Evolutionary conservation across 805 yeast genomes (phyloP).

Genomic region (Ogataea populi-albae): DNA sequence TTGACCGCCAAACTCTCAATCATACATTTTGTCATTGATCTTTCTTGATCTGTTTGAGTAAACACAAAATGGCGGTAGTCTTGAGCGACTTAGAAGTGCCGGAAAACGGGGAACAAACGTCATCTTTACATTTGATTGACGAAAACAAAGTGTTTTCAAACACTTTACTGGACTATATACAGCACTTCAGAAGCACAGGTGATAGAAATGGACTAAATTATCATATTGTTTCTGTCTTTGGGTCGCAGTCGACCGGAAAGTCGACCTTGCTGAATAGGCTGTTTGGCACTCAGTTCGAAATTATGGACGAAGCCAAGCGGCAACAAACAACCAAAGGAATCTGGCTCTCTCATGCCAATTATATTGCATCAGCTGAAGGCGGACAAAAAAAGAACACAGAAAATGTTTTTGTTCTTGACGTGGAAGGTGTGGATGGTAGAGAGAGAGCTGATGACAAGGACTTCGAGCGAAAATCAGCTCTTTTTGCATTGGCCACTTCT

Average conservation of each 20-base stretch:
- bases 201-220: conserved; percentile 62
- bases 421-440: conserved; percentile 98
- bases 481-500: conserved; percentile 89
- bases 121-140: conserved; percentile 60
- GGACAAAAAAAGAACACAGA: conserved; percentile 17
- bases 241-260: conserved; percentile 96
- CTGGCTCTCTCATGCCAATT: conserved; percentile 63
- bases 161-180: conserved; percentile 31
- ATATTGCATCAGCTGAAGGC: conserved; percentile 28
- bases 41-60: no score
- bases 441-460: conserved; percentile 99
- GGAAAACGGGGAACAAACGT: conserved; percentile 1
- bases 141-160: conserved; percentile 54
- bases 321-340: conserved; percentile 90
- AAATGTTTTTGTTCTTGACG: conserved; percentile 80
- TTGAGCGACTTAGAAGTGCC: conserved; percentile 1
- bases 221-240: conserved; percentile 93
- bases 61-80: no score
- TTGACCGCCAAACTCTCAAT: no score
- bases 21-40: no score
- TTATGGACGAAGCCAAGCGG: conserved; percentile 83
- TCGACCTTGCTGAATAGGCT: conserved; percentile 84
- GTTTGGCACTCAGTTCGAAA: conserved; percentile 85
- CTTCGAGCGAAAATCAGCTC: conserved; percentile 93
- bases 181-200: conserved; percentile 23